Conservation (phyloP, 306 rosid species). For the Vigna mungo region DNA sequence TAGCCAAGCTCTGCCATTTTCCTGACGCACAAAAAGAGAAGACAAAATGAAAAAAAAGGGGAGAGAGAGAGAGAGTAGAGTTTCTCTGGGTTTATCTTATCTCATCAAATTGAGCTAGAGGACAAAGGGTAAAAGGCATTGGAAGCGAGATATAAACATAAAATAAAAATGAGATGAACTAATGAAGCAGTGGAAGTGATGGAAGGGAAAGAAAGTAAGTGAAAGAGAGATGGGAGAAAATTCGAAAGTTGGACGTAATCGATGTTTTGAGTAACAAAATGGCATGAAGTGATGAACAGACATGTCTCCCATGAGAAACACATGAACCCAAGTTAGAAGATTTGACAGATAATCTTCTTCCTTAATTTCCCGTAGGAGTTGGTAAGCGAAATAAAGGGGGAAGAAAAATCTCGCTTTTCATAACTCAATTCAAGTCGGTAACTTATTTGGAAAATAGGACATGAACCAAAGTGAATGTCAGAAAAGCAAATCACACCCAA, state of each 20-base stretch:
- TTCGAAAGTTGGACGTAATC: slow-evolving; percentile 28
- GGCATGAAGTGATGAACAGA: slow-evolving; percentile 49
- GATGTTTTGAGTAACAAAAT: slow-evolving; percentile 34
- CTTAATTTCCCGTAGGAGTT: slow-evolving; percentile 36
- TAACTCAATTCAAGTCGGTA: slow-evolving; percentile 48
- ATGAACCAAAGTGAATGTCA: slow-evolving; percentile 55
- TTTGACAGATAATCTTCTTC: slow-evolving; percentile 37
- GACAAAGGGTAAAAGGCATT: slow-evolving; percentile 39
- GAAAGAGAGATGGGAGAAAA: slow-evolving; percentile 39
- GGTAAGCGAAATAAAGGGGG: slow-evolving; percentile 49
- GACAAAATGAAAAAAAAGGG: background rate
- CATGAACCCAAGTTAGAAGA: slow-evolving; percentile 50
- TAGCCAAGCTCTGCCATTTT: slow-evolving; percentile 90
- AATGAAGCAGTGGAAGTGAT: slow-evolving; percentile 23
- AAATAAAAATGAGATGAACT: slow-evolving; percentile 31
- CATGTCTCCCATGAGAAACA: slow-evolving; percentile 47
- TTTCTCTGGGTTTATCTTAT: slow-evolving; percentile 40
- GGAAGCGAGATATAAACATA: slow-evolving; percentile 36
- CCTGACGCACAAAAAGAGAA: slow-evolving; percentile 48
- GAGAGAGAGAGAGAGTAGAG: no score
- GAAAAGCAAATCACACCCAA: slow-evolving; percentile 52
- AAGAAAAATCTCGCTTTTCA: slow-evolving; percentile 47
- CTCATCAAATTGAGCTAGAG: slow-evolving; percentile 53
- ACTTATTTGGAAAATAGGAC: slow-evolving; percentile 56
- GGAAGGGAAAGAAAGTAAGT: slow-evolving; percentile 34